Base-by-base conservation (phyloP, 805 yeast genomes). In the Zygosaccharomyces rouxii region DNA sequence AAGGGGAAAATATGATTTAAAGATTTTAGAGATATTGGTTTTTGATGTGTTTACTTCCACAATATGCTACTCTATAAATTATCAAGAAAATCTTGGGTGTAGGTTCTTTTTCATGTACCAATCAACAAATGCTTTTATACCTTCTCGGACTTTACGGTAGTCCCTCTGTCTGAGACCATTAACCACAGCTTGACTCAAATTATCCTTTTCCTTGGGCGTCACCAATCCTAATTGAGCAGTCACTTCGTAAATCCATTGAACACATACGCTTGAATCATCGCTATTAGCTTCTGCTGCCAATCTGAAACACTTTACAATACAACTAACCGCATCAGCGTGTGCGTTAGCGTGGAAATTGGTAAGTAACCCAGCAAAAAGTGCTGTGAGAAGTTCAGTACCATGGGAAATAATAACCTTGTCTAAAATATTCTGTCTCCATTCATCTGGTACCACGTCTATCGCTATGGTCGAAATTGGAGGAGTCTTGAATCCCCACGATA, bases 101-200 rank as follows among this genome's bases (percentile, higher is more conserved):
- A 87, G 77, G 57, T 87, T 85, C 63, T 88, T 84, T 57, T 96
- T 73, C 28, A 83, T 70, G 67, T 88, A 89, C 94, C 96, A 86
- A 47, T 76, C 80, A 35, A 87, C 80, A 62, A 90, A 92, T 62
- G 85, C 92, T 58, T 81, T 79, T 46, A 90, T 71, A 39, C 86
- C 76, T 3, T 80, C 72, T 58, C 96, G 78, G 22, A 88, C 80
- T 54, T 87, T 78, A 63, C 92, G 78, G 64, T 74, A 81, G 66
- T 89, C 90, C 58, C 79, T 83, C 21, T 83, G 79, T 31, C 74
- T 76, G 43, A 87, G 70, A 0, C 94, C 85, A 11, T 69, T 71
- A n/a, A 73, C 74, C 4, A 84, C 72, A 1, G 82, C 74, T 7
- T 71, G 71, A 29, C 83, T 59, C 52, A 89, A 72, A 61, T 85